A percentile compares a stretch with the other conserved stretches of the same genome.
phyloP scores from a whole-genome alignment of 257 asterid species.

The Solanum bulbocastanum region DNA sequence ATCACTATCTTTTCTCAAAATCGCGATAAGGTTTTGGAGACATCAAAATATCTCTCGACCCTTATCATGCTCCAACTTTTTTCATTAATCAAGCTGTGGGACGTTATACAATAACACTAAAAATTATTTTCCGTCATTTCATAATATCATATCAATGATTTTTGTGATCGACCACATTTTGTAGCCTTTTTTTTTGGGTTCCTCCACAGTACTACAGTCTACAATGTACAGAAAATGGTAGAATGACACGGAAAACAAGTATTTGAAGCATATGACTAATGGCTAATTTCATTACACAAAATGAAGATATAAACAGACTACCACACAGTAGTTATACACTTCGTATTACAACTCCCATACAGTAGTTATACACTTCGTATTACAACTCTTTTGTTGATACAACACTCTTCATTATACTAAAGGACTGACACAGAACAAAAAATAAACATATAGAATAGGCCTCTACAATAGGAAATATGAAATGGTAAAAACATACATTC shows the following conservation, averaged over 20 bases:
- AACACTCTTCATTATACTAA: background rate
- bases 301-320: background rate
- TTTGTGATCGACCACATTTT: background rate
- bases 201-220: background rate
- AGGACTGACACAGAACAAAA: background rate
- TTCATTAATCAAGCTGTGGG: background rate
- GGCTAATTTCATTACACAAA: background rate
- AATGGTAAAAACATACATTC: background rate
- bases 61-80: background rate
- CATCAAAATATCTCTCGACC: background rate
- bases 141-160: background rate
- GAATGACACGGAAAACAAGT: background rate
- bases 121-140: background rate
- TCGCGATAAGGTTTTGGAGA: background rate
- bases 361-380: background rate
- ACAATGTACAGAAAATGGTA: background rate
- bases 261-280: background rate
- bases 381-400: background rate
- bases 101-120: background rate
- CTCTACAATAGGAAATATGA: background rate
- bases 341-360: background rate
- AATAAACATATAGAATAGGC: background rate
- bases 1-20: background rate
- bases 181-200: background rate
- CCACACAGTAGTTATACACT: background rate